Conservation (phyloP, 2,329 filamentous ascomycete species). For the Nemania sp. region DNA sequence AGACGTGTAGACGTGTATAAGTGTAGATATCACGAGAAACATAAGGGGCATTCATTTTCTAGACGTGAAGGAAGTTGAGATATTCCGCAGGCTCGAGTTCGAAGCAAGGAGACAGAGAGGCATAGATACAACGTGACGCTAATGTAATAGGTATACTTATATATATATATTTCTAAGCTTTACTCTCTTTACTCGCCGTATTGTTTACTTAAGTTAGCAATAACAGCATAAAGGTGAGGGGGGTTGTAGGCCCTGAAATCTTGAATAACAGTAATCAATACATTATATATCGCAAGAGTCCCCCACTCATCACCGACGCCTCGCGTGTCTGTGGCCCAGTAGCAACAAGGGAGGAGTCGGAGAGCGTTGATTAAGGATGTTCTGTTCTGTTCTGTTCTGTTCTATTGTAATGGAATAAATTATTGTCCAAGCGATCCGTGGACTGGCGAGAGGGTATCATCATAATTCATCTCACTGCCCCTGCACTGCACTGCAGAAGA, state of each 20-base stretch:
- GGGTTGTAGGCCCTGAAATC: not conserved
- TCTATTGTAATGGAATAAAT: conserved; percentile 10
- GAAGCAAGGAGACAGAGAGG: no score
- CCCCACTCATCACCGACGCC: not conserved
- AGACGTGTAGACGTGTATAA: no score
- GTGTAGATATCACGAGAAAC: no score
- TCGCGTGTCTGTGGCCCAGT: not conserved
- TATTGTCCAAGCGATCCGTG: conserved; percentile 24
- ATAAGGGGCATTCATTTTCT: no score
- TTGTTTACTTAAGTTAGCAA: no score
- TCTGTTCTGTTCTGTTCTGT: no score
- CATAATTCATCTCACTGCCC: conserved; percentile 24
- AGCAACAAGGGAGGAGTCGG: not conserved
- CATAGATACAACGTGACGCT: not conserved
- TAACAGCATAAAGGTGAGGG: not conserved
- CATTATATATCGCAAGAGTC: conserved; percentile 14
- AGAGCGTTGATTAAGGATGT: not conserved
- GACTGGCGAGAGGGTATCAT: conserved; percentile 25
- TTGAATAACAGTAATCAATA: conserved; percentile 9
- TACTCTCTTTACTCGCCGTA: no score
- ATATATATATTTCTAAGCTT: not conserved
- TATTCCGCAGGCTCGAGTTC: not conserved
- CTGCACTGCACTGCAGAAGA: conserved; percentile 9
- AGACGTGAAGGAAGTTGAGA: no score
- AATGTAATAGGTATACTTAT: no score